Base-by-base conservation (phyloP, 805 yeast genomes). In the Kluyveromyces nonfermentans region DNA sequence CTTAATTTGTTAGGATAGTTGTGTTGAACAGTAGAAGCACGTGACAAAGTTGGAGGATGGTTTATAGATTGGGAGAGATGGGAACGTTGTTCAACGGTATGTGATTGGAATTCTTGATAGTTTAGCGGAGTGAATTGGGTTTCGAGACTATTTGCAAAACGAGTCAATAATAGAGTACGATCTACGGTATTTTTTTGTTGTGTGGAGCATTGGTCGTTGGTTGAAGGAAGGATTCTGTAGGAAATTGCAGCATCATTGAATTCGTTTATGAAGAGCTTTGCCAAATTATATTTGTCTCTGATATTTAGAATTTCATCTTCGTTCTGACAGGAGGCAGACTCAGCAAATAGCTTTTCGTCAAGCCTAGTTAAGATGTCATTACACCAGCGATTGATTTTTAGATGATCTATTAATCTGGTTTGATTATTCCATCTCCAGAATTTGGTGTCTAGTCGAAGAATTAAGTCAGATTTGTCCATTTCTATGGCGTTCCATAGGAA, bases 401-500 rank as follows among this genome's bases (percentile, higher is more conserved):
- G 10, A 9, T 31, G n/a, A 4, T 22, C 41, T 15, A 38, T 15
- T 10, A 16, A 25, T 25, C 21, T 28, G 5, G 16, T 21, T 2
- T 18, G 16, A 12, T 38, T 19, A 19, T 38, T 38, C 41, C 41
- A 38, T 10, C 18, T 28, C 41, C 41, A 38, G 15, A 38, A 38
- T 10, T 14, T 5, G 9, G 39, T 37, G 28, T 46, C 49, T 14
- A 46, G 38, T 17, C 46, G 38, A 9, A 46, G 44, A 2, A 46
- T 19, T 19, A 46, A 17, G 20, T 46, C 46, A 1, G 46, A 33
- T 21, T 38, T 43, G 14, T 41, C 41, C 33, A 41, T 43, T 20
- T 40, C 34, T 20, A 46, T 38, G 12, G 49, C 40, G 15, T 41
- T 46, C 35, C 40, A 35, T 21, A 46, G n/a, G 38, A 46, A 43